Percentiles rank a stretch among this genome's conserved stretches.
Conservation (phyloP, 2,329 filamentous ascomycete genomes). For the Beauveria caledonica region DNA sequence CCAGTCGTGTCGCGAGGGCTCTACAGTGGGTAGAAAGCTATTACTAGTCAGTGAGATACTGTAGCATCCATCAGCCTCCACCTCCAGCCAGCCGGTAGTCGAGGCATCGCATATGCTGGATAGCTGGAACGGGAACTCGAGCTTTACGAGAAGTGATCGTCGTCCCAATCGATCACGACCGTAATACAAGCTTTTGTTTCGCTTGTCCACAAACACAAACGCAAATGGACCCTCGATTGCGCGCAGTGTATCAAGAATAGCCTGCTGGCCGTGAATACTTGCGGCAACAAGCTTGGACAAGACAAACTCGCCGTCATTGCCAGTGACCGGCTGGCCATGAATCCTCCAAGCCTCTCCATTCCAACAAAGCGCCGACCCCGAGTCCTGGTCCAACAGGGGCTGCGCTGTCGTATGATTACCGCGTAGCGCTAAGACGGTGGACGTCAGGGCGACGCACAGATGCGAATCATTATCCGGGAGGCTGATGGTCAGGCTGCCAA, state of each 20-base stretch:
- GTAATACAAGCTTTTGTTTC: slow-evolving; percentile 59
- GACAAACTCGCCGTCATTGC: slow-evolving; percentile 71
- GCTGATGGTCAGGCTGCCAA: slow-evolving; percentile 33
- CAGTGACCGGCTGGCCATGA: slow-evolving; percentile 44
- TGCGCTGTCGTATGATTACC: slow-evolving; percentile 64
- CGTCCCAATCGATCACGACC: slow-evolving; percentile 82
- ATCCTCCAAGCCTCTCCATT: slow-evolving; percentile 94
- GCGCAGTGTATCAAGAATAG: slow-evolving; percentile 45
- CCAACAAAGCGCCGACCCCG: slow-evolving; percentile 75
- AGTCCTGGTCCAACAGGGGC: slow-evolving; percentile 53
- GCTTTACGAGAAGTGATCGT: slow-evolving; percentile 63
- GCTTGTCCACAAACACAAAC: slow-evolving; percentile 71
- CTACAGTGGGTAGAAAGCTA: slow-evolving; percentile 5
- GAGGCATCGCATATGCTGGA: slow-evolving; percentile 60
- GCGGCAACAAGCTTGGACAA: slow-evolving; percentile 50
- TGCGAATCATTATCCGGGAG: slow-evolving; percentile 19
- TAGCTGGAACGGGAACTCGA: slow-evolving; percentile 46
- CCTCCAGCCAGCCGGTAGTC: slow-evolving; percentile 59
- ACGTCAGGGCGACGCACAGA: slow-evolving; percentile 56
- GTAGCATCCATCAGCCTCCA: slow-evolving; percentile 78
- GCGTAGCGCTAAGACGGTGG: slow-evolving; percentile 85
- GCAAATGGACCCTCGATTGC: slow-evolving; percentile 76
- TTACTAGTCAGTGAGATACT: slow-evolving; percentile 44
- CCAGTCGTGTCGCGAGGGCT: slow-evolving; percentile 23
- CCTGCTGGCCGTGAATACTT: slow-evolving; percentile 22